Evolutionary conservation across 345 rosid genomes (phyloP), one percentile per base, ranked within the genome.

Genomic region (Gossypium sturtianum): DNA sequence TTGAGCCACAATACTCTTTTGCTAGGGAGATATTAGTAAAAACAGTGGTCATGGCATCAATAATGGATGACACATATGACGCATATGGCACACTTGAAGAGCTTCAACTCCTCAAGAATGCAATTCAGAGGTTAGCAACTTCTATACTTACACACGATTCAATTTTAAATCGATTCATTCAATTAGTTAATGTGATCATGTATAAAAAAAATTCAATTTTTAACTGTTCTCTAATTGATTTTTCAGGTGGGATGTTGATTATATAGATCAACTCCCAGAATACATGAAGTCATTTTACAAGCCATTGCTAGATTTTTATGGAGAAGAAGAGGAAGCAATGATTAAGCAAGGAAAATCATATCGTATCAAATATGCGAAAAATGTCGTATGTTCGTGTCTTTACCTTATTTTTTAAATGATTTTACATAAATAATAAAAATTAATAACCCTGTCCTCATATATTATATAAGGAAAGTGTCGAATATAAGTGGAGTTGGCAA

Each of bases 31-130:
- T 75, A 4, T 27, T 52, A 3, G 78, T 72, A 27, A 81, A 77
- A 70, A 69, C 54, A n/a, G 15, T 71, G 2, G 75, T 52, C 11
- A 47, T 74, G 54, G 9, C 38, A 22, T 70, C 80, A 1, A 9
- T 68, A 45, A 22, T 78, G 17, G 82, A 82, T 62, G 82, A 82
- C 25, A 75, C 11, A 12, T 82, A 45, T 15, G 81, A 81, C 71
- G 20, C 12, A 2, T 75, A 58, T 54, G 79, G 79, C 7, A 75
- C 64, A 10, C 4, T 29, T 45, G 77, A 71, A 51, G 81, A 81
- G 34, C 77, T 78, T 29, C 29, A 71, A 23, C 65, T 75, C 59
- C n/a, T 78, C 11, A 78, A 79, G 0, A 2, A 34, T 20, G 81
- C 81, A 23, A 78, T 81, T 59, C 52, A 81, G 13, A 75, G 84